phyloP scores from a whole-genome alignment of 2,329 filamentous ascomycete genomes.

The Amylocarpus encephaloides region DNA sequence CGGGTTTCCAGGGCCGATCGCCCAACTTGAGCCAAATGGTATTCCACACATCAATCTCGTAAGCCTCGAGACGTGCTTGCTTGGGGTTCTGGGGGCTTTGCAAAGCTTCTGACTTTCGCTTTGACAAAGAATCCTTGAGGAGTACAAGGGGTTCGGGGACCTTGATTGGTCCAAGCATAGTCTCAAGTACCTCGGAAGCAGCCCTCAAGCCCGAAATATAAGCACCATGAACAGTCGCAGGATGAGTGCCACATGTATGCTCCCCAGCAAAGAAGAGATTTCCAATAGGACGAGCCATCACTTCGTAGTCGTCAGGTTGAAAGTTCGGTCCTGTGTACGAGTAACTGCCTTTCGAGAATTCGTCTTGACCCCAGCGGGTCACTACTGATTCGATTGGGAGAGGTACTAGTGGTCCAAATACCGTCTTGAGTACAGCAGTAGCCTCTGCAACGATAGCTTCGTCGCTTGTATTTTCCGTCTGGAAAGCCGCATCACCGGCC shows the following conservation, averaged over 20 bases:
- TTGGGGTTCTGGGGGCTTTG: slow-evolving; percentile 41
- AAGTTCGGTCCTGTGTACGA: slow-evolving; percentile 86
- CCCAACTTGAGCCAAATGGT: slow-evolving; percentile 56
- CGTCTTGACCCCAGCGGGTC: slow-evolving; percentile 86
- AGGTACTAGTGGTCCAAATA: slow-evolving; percentile 68
- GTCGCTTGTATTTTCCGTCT: slow-evolving; percentile 73
- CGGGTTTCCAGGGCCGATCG: slow-evolving; percentile 65
- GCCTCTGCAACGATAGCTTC: slow-evolving; percentile 74
- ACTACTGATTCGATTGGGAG: slow-evolving; percentile 79
- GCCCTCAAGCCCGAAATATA: slow-evolving; percentile 90
- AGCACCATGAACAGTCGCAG: slow-evolving; percentile 93
- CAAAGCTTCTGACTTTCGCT: slow-evolving; percentile 44
- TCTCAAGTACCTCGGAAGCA: slow-evolving; percentile 76
- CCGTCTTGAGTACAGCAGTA: slow-evolving; percentile 66
- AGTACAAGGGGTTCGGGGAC: slow-evolving; percentile 70
- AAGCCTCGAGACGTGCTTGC: slow-evolving; percentile 48
- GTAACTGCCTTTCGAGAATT: slow-evolving; percentile 89
- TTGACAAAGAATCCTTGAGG: slow-evolving; percentile 49
- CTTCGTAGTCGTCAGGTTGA: slow-evolving; percentile 80
- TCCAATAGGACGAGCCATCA: slow-evolving; percentile 77
- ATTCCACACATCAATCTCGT: slow-evolving; percentile 48
- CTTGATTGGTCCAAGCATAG: slow-evolving; percentile 73
- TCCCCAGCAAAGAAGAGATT: slow-evolving; percentile 95
- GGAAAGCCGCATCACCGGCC: slow-evolving; percentile 89
- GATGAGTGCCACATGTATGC: slow-evolving; percentile 91